These are phyloP conservation scores for Nissolia schottii DNA, from an alignment of 306 rosid species.

Conservation along the genomic window DNA sequence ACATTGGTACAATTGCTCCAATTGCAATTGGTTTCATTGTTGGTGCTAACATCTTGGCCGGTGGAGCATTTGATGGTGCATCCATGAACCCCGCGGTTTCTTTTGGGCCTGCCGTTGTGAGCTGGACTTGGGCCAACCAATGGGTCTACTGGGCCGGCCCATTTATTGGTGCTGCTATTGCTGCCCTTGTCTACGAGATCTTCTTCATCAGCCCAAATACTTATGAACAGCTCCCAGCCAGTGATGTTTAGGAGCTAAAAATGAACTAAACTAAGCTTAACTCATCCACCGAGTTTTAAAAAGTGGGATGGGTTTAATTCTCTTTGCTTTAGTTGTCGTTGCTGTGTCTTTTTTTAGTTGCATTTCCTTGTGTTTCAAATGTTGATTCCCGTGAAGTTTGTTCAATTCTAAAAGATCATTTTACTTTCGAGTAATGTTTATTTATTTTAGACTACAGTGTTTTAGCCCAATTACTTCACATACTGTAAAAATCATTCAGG, in stretches of 20 bases:
- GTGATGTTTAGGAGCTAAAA: constrained; percentile 33
- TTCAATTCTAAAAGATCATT: neutral
- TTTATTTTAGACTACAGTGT: neutral
- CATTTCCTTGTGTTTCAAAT: constrained; percentile 25
- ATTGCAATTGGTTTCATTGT: constrained; percentile 74
- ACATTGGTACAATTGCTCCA: constrained; percentile 64
- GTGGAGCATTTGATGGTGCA: constrained; percentile 75
- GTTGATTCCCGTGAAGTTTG: constrained; percentile 23
- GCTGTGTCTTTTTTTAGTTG: neutral
- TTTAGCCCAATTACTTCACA: neutral
- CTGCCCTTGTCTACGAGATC: constrained; percentile 48
- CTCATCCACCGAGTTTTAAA: neutral
- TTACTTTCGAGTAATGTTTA: neutral
- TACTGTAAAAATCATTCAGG: neutral
- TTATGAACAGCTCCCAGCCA: constrained; percentile 45
- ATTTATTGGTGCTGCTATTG: constrained; percentile 49
- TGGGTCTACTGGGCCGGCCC: constrained; percentile 88
- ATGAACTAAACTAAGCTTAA: neutral
- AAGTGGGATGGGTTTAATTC: neutral
- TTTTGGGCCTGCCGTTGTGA: constrained; percentile 70
- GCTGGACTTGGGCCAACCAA: constrained; percentile 62
- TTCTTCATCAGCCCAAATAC: constrained; percentile 50
- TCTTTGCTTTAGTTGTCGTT: neutral
- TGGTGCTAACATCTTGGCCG: constrained; percentile 70
- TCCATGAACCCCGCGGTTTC: constrained; percentile 80